A percentile compares a stretch with the other conserved stretches of the same genome.
Evolutionary conservation across 2,329 filamentous ascomycete genomes (phyloP).

Genomic region (Aspergillus carbonarius): DNA sequence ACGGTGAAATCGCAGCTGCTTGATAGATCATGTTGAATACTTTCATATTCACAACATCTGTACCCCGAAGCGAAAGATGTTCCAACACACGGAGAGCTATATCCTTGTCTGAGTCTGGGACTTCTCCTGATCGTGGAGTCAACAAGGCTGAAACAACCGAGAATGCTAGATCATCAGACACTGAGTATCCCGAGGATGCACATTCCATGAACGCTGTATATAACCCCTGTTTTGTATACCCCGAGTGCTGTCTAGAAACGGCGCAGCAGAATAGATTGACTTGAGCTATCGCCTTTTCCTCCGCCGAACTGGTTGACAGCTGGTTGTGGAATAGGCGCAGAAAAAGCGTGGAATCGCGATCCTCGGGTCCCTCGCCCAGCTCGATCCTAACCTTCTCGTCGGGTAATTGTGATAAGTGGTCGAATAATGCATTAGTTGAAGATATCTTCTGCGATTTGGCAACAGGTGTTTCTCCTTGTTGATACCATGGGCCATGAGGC

Average conservation of each 20-base stretch:
- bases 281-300: conserved; percentile 31
- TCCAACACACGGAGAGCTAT: conserved; percentile 44
- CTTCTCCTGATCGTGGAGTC: conserved; percentile 18
- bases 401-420: conserved; percentile 31
- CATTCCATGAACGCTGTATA: conserved; percentile 36
- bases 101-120: conserved; percentile 31
- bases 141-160: conserved; percentile 41
- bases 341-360: conserved; percentile 44
- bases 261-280: conserved; percentile 42
- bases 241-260: conserved; percentile 38
- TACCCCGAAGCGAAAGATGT: conserved; percentile 42
- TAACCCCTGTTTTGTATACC: conserved; percentile 37
- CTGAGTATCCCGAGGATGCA: conserved; percentile 32
- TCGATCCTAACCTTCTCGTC: conserved; percentile 30
- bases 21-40: conserved; percentile 49
- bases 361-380: conserved; percentile 39
- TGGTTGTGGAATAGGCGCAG: conserved; percentile 41
- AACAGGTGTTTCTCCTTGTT: conserved; percentile 59
- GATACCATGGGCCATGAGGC: conserved; percentile 72
- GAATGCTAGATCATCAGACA: conserved; percentile 36
- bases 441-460: conserved; percentile 45
- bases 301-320: conserved; percentile 28
- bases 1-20: conserved; percentile 43
- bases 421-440: conserved; percentile 27
- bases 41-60: conserved; percentile 44